Percentiles rank a stretch among this genome's conserved stretches.
These are phyloP conservation scores for Zelonia costaricensis DNA, from an alignment of 208 protist species.

Conservation along the genomic window DNA sequence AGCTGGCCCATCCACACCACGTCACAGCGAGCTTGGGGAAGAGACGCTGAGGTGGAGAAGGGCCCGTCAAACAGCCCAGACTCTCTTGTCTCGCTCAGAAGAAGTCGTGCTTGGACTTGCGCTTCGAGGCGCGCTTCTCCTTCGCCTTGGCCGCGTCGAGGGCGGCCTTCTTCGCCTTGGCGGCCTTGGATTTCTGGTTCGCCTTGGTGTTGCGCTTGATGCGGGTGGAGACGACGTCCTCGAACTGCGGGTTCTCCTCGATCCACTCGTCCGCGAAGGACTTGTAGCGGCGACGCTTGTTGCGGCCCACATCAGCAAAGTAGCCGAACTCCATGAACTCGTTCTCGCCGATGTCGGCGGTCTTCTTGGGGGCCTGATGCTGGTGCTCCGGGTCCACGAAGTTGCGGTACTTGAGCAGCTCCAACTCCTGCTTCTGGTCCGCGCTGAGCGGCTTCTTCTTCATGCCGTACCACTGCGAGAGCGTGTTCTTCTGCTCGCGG, in stretches of 20 bases:
- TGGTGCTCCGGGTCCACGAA: slow-evolving; percentile 77
- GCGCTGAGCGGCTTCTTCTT: slow-evolving; percentile 53
- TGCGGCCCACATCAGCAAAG: slow-evolving; percentile 72
- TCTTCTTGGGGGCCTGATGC: slow-evolving; percentile 84
- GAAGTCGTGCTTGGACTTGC: slow-evolving; percentile 37
- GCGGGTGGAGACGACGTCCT: slow-evolving; percentile 59
- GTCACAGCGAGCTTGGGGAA: too few relatives aligned
- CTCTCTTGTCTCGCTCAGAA: slow-evolving; percentile 15
- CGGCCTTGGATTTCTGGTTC: slow-evolving; percentile 73
- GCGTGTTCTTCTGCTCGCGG: slow-evolving; percentile 67
- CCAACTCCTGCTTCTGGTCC: slow-evolving; percentile 73
- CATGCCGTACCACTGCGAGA: slow-evolving; percentile 91
- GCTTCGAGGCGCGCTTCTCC: slow-evolving; percentile 54
- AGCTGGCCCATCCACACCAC: too few relatives aligned
- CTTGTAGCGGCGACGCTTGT: slow-evolving; percentile 76
- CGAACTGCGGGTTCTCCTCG: slow-evolving; percentile 81
- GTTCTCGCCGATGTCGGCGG: slow-evolving; percentile 27
- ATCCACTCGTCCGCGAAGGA: slow-evolving; percentile 92
- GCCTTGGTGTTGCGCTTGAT: slow-evolving; percentile 82
- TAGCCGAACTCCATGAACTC: slow-evolving; percentile 92
- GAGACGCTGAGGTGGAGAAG: too few relatives aligned
- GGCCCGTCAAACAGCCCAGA: too few relatives aligned
- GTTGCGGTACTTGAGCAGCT: slow-evolving; percentile 89
- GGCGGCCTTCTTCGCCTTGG: slow-evolving; percentile 55
- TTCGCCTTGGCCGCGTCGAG: slow-evolving; percentile 54